These are phyloP conservation scores for Sclerotinia spermophila DNA, from an alignment of 2,329 filamentous ascomycete genomes.

Conservation along the genomic window DNA sequence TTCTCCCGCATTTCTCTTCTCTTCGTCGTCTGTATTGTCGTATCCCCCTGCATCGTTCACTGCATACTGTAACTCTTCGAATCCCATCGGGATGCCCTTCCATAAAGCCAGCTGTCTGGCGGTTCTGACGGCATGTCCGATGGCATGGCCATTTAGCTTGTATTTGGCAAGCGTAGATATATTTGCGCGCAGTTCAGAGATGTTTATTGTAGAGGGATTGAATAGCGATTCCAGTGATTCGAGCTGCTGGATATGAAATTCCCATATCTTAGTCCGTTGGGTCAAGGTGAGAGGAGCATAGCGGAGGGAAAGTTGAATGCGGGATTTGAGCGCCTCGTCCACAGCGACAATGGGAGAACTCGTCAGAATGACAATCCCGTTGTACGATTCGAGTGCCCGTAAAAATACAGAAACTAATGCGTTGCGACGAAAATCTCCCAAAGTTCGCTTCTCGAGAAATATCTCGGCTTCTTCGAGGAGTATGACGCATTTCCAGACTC, in stretches of 20 bases:
- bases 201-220: constrained; percentile 12
- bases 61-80: constrained; percentile 13
- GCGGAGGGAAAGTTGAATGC: constrained; percentile 37
- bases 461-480: constrained; percentile 17
- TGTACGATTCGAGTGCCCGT: constrained; percentile 41
- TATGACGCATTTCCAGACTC: constrained; percentile 15
- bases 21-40: not conserved
- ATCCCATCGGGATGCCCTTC: constrained; percentile 13
- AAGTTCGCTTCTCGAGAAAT: constrained; percentile 12
- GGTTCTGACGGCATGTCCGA: constrained; percentile 16
- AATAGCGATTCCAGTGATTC: constrained; percentile 39
- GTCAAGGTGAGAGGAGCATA: constrained; percentile 25
- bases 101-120: constrained; percentile 21
- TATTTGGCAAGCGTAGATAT: not conserved
- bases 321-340: constrained; percentile 39
- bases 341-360: constrained; percentile 40
- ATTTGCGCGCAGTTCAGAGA: constrained; percentile 9
- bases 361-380: constrained; percentile 42
- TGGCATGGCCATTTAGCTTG: constrained; percentile 18
- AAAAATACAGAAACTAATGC: constrained; percentile 34
- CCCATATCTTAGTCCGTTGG: constrained; percentile 21
- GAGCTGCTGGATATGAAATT: constrained; percentile 35
- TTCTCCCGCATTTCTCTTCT: not conserved
- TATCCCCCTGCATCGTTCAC: not conserved
- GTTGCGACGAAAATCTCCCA: constrained; percentile 14